Evolutionary conservation across 1,284 basidiomycete genomes (phyloP), one percentile per base, ranked within the genome.

Genomic region (Puccinia novopanici): DNA sequence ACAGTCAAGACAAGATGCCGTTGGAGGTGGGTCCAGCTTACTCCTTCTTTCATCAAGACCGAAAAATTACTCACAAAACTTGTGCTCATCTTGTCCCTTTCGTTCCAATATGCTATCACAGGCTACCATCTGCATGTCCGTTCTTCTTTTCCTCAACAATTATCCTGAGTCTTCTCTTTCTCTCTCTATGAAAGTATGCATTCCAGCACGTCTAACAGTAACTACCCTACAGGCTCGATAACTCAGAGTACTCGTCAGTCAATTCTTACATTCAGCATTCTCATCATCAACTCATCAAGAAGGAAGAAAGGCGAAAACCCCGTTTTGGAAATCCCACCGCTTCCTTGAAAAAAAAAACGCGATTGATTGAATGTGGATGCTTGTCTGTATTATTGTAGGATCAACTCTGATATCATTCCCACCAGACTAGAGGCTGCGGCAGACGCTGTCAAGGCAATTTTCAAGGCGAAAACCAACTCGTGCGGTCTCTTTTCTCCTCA

Each of bases 361-460:
- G 13, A 42, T 65, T 42, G 37, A 40, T 42, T 59, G 81, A 57
- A 82, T 50, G 92, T 91, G 45, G 90, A 91, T 82, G 55, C 1
- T 82, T 77, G 45, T 67, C 52, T 67, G 50, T 17, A 24, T 61
- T 22, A n/a, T 55, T 24, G 34, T 12, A 54, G 80, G 22, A 24
- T 30, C 68, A 19, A 40, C 24, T 52, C 71, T 17, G 34, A 52
- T 17, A 59, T 65, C 17, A 40, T 75, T 83, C 83, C 84, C 1
- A 83, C 82, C 8, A 83, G 86, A 10, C 94, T 95, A 86, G 91
- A 92, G 76, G 93, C 95, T 0, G 96, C 98, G 87, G 87, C 91
- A 19, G 95, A 99, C 87, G 94, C 96, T 3, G 93, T 95, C 82
- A 94, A 91, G 82, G 90, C 92, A 80, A 89, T 98, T 84, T 97